Conservation (phyloP, 768 basidiomycete species). For the Tulasnella sp. region DNA sequence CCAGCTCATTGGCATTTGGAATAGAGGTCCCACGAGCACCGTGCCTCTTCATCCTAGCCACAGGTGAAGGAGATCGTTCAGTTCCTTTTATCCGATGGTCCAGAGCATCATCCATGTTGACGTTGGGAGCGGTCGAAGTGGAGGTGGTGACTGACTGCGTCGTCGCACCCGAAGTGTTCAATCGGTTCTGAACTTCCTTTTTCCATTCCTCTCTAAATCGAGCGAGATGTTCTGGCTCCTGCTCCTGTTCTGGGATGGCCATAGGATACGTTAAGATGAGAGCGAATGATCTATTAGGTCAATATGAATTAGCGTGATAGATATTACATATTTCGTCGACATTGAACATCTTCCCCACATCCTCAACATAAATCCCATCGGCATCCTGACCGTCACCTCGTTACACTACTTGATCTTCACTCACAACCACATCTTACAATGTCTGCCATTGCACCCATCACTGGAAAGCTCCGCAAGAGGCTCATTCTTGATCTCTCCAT, state of each 20-base stretch:
- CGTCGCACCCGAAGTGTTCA: too few relatives aligned
- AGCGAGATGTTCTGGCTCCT: constrained; percentile 40
- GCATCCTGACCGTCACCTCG: not conserved
- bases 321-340: too few relatives aligned
- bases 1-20: too few relatives aligned
- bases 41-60: too few relatives aligned
- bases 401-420: constrained; percentile 14
- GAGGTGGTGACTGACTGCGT: too few relatives aligned
- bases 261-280: not conserved
- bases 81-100: not conserved
- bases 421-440: constrained; percentile 33
- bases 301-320: not conserved
- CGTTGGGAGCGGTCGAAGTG: constrained; percentile 3
- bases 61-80: too few relatives aligned
- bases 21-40: too few relatives aligned
- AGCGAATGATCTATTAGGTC: not conserved
- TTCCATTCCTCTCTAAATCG: constrained; percentile 66
- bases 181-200: constrained; percentile 38
- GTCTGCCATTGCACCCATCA: constrained; percentile 85
- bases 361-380: too few relatives aligned
- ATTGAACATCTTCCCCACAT: too few relatives aligned
- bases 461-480: constrained; percentile 85
- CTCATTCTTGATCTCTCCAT: constrained; percentile 76
- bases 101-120: not conserved
- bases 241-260: not conserved